Evolutionary conservation across 768 basidiomycete genomes (phyloP).

Genomic region (Suillus plorans): DNA sequence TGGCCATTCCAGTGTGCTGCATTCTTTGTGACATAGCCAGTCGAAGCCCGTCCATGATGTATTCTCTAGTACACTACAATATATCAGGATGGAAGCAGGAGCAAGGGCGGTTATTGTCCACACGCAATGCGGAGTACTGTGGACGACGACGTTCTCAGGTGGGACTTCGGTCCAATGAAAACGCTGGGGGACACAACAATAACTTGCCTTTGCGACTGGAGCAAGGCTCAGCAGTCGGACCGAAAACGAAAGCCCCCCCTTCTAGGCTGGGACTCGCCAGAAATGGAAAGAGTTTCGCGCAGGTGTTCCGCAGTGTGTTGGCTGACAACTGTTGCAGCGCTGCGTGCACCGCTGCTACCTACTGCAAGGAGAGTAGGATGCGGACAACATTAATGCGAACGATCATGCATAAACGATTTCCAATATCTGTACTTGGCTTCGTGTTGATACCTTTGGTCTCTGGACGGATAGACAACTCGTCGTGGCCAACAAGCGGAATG

Average conservation of each 20-base stretch:
- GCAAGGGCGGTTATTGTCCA: too few species aligned
- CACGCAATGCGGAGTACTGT: too few species aligned
- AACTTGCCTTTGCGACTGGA: neutral
- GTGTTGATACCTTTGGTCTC: slow-evolving; percentile 3
- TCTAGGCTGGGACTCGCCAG: neutral
- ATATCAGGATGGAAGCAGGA: too few species aligned
- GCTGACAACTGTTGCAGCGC: neutral
- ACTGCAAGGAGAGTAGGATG: neutral
- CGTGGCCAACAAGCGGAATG: slow-evolving; percentile 11
- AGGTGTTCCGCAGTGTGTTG: neutral
- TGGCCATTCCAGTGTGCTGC: too few species aligned
- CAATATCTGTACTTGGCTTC: neutral
- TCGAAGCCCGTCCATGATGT: too few species aligned
- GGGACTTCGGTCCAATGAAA: too few species aligned
- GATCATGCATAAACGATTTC: neutral
- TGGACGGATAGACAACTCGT: slow-evolving; percentile 7
- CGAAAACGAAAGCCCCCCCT: too few species aligned
- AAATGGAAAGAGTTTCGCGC: slow-evolving; percentile 2
- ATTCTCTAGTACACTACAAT: too few species aligned
- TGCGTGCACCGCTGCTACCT: too few species aligned
- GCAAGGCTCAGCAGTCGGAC: neutral
- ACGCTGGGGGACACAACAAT: too few species aligned
- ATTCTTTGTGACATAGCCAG: too few species aligned
- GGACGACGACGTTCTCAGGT: too few species aligned
- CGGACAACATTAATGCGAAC: neutral